phyloP scores from a whole-genome alignment of 2,329 filamentous ascomycete species.

The Claviceps citrina region DNA sequence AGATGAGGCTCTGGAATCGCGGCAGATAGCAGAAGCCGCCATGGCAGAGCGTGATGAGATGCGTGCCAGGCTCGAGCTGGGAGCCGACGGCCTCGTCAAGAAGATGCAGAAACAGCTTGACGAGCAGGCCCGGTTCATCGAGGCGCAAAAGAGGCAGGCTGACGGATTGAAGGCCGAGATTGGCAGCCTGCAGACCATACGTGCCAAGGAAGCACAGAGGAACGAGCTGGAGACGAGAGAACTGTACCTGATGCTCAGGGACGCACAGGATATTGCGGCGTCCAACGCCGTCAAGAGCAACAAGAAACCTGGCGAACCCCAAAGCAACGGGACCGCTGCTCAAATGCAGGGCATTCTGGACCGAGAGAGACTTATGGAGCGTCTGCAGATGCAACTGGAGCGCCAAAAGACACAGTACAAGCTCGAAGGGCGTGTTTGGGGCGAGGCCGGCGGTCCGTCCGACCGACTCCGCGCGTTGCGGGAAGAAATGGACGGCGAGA shows the following conservation, averaged over 20 bases:
- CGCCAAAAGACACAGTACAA: conserved; percentile 96
- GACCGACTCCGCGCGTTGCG: conserved; percentile 82
- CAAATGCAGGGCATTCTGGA: conserved; percentile 88
- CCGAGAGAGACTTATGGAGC: conserved; percentile 80
- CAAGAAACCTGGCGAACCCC: conserved; percentile 24
- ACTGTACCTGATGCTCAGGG: conserved; percentile 92
- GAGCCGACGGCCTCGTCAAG: conserved; percentile 81
- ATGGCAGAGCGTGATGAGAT: conserved; percentile 95
- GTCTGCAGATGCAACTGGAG: conserved; percentile 88
- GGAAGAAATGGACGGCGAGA: conserved; percentile 74
- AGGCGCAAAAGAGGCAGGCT: conserved; percentile 71
- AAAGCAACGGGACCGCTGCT: conserved; percentile 52
- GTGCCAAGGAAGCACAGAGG: conserved; percentile 80
- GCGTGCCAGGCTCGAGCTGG: conserved; percentile 72
- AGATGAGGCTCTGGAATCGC: conserved; percentile 78
- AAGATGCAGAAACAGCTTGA: conserved; percentile 91
- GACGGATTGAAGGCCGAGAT: conserved; percentile 82
- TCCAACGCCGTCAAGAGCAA: conserved; percentile 55
- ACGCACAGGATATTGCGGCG: conserved; percentile 90
- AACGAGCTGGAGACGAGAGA: conserved; percentile 94
- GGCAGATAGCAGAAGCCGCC: conserved; percentile 86
- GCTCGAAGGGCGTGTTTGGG: conserved; percentile 84
- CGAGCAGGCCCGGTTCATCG: conserved; percentile 80
- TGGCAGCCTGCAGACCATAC: conserved; percentile 68
- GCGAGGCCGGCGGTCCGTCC: conserved; percentile 66